phyloP scores from a whole-genome alignment of 2,329 filamentous ascomycete genomes.

The Pestalotiopsis sp. region DNA sequence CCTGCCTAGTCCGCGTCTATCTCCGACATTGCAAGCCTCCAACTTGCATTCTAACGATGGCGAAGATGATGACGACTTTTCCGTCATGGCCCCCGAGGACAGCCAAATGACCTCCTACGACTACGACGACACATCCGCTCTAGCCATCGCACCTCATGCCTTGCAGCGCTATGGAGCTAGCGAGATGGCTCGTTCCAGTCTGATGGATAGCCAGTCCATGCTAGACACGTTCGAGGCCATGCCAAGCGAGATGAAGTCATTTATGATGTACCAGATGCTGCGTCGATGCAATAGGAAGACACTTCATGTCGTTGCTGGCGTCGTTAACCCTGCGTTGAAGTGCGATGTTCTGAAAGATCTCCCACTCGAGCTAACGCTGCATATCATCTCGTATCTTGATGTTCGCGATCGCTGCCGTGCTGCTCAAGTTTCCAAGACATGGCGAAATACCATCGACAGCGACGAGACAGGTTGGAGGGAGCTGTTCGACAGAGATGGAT shows the following conservation, averaged over 20 bases:
- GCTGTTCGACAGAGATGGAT: constrained; percentile 83
- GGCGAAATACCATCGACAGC: constrained; percentile 86
- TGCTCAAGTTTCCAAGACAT: constrained; percentile 91
- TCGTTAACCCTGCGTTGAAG: constrained; percentile 91
- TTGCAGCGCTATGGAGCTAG: constrained; percentile 27
- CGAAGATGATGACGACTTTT: constrained; percentile 42
- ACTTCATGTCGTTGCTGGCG: constrained; percentile 83
- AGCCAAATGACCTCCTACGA: constrained; percentile 43
- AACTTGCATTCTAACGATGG: constrained; percentile 45
- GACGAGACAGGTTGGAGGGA: constrained; percentile 97
- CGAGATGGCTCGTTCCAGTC: constrained; percentile 38
- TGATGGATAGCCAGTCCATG: constrained; percentile 84
- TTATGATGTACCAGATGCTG: constrained; percentile 95
- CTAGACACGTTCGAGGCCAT: constrained; percentile 89
- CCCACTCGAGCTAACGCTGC: constrained; percentile 82
- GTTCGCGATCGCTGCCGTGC: constrained; percentile 84
- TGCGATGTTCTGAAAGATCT: constrained; percentile 88
- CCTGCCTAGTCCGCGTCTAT: constrained; percentile 90
- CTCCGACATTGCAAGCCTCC: constrained; percentile 81
- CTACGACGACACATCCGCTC: constrained; percentile 21
- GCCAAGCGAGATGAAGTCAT: constrained; percentile 88
- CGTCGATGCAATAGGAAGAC: constrained; percentile 86
- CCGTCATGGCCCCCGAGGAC: constrained; percentile 36
- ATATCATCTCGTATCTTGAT: constrained; percentile 86
- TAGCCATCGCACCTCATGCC: constrained; percentile 28